phyloP scores from a whole-genome alignment of 2,329 filamentous ascomycete genomes.

The Colletotrichum gigasporum region DNA sequence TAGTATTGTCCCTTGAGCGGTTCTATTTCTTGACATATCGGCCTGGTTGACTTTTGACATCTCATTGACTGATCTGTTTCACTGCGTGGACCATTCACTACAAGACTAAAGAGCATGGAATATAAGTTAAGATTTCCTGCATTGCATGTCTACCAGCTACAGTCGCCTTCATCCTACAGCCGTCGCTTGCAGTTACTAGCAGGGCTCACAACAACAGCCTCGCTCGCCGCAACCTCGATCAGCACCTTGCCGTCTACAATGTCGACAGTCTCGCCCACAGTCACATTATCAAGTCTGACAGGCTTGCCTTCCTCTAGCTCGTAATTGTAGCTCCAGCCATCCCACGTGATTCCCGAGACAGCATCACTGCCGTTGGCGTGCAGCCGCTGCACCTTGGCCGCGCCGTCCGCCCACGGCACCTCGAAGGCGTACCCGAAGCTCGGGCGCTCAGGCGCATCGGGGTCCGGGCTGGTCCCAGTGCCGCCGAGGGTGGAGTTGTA shows the following conservation, averaged over 20 bases:
- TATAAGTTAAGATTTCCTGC: too few species aligned
- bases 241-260: slow-evolving; percentile 47
- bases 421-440: slow-evolving; percentile 51
- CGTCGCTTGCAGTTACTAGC: too few species aligned
- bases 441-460: slow-evolving; percentile 41
- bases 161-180: too few species aligned
- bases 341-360: slow-evolving; percentile 68
- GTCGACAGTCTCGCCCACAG: slow-evolving; percentile 54
- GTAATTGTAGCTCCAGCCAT: slow-evolving; percentile 69
- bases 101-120: too few species aligned
- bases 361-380: slow-evolving; percentile 72
- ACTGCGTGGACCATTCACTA: too few species aligned
- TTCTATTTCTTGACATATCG: too few species aligned
- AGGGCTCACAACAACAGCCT: slow-evolving; percentile 47
- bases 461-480: slow-evolving; percentile 38
- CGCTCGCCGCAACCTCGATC: slow-evolving; percentile 52
- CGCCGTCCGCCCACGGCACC: slow-evolving; percentile 39
- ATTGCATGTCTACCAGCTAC: too few species aligned
- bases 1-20: too few species aligned
- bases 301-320: slow-evolving; percentile 65
- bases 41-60: too few species aligned
- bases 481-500: slow-evolving; percentile 67
- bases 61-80: too few species aligned
- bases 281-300: slow-evolving; percentile 64
- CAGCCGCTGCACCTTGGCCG: slow-evolving; percentile 56